Evolutionary conservation across 2,329 filamentous ascomycete genomes (phyloP).

Genomic region (Colletotrichum magnum): DNA sequence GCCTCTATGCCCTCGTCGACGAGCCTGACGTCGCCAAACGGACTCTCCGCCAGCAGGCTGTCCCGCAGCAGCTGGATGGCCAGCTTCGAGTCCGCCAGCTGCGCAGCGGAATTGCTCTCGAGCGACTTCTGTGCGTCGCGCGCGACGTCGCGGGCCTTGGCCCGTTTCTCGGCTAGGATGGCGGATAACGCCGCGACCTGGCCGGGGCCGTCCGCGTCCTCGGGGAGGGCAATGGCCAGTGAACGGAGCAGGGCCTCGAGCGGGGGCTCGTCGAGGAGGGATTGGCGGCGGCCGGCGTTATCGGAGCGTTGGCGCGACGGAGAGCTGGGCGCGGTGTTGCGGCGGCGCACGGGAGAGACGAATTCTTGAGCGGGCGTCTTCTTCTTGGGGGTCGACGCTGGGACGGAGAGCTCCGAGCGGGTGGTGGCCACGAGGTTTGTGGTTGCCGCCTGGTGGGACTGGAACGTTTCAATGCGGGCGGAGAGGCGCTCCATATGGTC

Average conservation of each 20-base stretch:
- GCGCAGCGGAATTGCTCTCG: conserved; percentile 58
- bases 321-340: conserved; percentile 45
- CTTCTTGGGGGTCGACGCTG: conserved; percentile 43
- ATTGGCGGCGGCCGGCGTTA: conserved; percentile 50
- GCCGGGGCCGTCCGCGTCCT: conserved; percentile 46
- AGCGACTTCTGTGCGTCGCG: conserved; percentile 64
- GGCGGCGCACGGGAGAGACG: conserved; percentile 52
- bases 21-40: conserved; percentile 61
- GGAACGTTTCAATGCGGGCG: conserved; percentile 58
- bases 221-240: conserved; percentile 60
- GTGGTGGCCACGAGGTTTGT: conserved; percentile 57
- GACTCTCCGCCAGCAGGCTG: conserved; percentile 67
- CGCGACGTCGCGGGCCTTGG: conserved; percentile 60
- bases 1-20: conserved; percentile 67
- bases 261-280: conserved; percentile 54
- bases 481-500: conserved; percentile 60
- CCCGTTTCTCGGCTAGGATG: conserved; percentile 55
- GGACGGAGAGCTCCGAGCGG: conserved; percentile 57
- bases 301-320: conserved; percentile 53
- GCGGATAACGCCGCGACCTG: conserved; percentile 52
- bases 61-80: conserved; percentile 66
- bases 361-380: conserved; percentile 44
- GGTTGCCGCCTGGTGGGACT: conserved; percentile 61
- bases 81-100: conserved; percentile 62
- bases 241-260: conserved; percentile 64